phyloP scores from a whole-genome alignment of 1,284 basidiomycete species.

The Xerocomus subilludens region DNA sequence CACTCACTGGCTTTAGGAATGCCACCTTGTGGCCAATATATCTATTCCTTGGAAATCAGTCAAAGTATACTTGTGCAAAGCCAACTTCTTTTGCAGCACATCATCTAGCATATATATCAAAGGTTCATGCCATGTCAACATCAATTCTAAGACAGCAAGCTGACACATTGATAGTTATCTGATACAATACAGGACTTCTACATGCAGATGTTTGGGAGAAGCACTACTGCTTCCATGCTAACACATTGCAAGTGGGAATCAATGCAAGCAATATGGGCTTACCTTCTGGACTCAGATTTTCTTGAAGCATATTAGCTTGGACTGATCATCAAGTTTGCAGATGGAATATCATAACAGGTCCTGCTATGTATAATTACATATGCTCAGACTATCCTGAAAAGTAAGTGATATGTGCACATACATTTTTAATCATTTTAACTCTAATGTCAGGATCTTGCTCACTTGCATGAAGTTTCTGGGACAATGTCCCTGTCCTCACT shows the following conservation, averaged over 20 bases:
- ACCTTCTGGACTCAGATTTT: constrained; percentile 52
- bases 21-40: constrained; percentile 54
- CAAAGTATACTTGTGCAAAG: constrained; percentile 48
- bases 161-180: no score
- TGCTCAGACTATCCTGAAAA: no score
- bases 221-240: constrained; percentile 36
- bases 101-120: constrained; percentile 52
- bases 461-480: constrained; percentile 44
- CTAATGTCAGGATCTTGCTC: constrained; percentile 42
- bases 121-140: constrained; percentile 35
- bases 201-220: constrained; percentile 24
- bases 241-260: constrained; percentile 50
- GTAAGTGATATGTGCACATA: no score
- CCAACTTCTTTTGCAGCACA: constrained; percentile 44
- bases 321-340: constrained; percentile 45
- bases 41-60: constrained; percentile 51
- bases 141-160: no score
- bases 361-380: no score
- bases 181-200: constrained; percentile 33
- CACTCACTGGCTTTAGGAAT: constrained; percentile 51
- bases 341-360: no score
- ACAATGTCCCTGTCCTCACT: constrained; percentile 45
- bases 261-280: constrained; percentile 51
- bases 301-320: constrained; percentile 51
- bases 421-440: no score